phyloP scores from a whole-genome alignment of 305 asterid genomes.

The Fraxinus ornus region DNA sequence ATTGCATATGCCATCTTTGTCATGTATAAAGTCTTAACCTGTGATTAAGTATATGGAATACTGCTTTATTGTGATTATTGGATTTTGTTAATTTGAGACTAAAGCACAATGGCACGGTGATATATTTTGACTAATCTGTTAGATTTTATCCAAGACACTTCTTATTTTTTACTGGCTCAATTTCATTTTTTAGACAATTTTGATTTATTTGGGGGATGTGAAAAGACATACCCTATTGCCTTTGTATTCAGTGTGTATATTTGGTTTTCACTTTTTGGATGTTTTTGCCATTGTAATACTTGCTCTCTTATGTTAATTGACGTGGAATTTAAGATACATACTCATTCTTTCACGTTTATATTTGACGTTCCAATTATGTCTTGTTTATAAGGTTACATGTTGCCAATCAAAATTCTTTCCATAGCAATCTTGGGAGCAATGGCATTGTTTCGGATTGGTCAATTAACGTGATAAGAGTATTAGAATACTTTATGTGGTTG shows the following conservation, averaged over 20 bases:
- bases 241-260: not conserved
- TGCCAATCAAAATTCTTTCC: not conserved
- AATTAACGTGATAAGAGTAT: not conserved
- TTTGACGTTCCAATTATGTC: not conserved
- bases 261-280: not conserved
- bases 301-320: not conserved
- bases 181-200: not conserved
- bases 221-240: not conserved
- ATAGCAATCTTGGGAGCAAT: not conserved
- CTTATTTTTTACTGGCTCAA: not conserved
- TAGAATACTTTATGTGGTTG: not conserved
- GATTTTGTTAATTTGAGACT: not conserved
- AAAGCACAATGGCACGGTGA: not conserved
- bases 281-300: not conserved
- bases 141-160: not conserved
- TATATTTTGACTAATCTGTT: not conserved
- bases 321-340: not conserved
- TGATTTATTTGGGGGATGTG: not conserved
- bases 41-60: not conserved
- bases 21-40: not conserved
- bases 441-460: not conserved
- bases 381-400: not conserved
- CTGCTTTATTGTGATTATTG: not conserved
- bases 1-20: not conserved
- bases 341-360: not conserved